phyloP scores from a whole-genome alignment of 352 stramenopile species.

The Pythium utonaiense region DNA sequence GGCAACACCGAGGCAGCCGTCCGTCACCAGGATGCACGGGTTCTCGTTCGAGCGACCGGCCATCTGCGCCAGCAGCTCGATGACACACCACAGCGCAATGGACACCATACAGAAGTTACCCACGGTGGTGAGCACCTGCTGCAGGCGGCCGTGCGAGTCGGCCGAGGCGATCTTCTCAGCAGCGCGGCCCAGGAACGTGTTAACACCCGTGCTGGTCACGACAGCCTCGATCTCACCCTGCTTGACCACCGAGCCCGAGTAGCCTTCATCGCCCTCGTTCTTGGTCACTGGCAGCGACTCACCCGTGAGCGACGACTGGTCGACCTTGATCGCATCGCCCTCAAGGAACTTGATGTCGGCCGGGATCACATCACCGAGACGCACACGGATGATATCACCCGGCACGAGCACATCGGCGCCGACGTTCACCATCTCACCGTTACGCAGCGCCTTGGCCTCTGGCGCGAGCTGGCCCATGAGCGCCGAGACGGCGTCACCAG shows the following conservation, averaged over 20 bases:
- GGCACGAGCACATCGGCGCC: slow-evolving; percentile 64
- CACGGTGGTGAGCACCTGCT: slow-evolving; percentile 92
- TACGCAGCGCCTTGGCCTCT: slow-evolving; percentile 77
- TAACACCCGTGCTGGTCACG: slow-evolving; percentile 81
- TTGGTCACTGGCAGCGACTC: slow-evolving; percentile 93
- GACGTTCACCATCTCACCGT: slow-evolving; percentile 72
- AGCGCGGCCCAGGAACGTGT: slow-evolving; percentile 91
- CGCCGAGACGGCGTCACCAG: slow-evolving; percentile 82
- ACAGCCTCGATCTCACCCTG: slow-evolving; percentile 90
- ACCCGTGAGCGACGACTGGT: slow-evolving; percentile 92
- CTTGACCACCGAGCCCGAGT: slow-evolving; percentile 85
- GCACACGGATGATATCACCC: slow-evolving; percentile 69
- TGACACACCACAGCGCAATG: slow-evolving; percentile 81
- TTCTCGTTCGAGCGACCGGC: slow-evolving; percentile 62
- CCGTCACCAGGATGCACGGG: slow-evolving; percentile 79
- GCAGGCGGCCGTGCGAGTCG: slow-evolving; percentile 80
- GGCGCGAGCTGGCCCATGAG: slow-evolving; percentile 88
- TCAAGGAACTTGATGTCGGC: slow-evolving; percentile 88
- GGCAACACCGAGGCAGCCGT: slow-evolving; percentile 61
- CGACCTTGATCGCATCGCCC: slow-evolving; percentile 78
- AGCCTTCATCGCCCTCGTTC: slow-evolving; percentile 67
- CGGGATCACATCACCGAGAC: slow-evolving; percentile 90
- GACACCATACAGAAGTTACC: slow-evolving; percentile 89
- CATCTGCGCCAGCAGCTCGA: slow-evolving; percentile 86
- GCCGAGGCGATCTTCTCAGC: slow-evolving; percentile 72